These are phyloP conservation scores for Phaseolus lunatus DNA, from an alignment of 306 rosid species.

Conservation along the genomic window DNA sequence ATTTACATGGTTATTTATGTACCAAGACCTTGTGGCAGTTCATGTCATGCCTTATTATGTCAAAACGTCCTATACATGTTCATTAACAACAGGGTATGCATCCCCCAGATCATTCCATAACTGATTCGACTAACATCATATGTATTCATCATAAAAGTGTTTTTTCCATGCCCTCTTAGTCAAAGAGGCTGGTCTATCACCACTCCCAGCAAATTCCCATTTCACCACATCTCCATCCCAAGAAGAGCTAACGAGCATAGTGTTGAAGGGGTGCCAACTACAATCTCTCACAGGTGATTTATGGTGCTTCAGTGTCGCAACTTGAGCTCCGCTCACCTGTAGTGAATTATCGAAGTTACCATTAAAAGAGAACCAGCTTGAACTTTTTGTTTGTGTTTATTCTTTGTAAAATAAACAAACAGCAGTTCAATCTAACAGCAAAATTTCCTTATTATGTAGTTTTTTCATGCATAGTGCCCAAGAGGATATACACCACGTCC, in stretches of 20 bases:
- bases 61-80: conserved; percentile 31
- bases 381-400: neutral
- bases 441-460: neutral
- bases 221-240: conserved; percentile 93
- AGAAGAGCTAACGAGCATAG: conserved; percentile 86
- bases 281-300: conserved; percentile 92
- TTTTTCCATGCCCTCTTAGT: conserved; percentile 54
- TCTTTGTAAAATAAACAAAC: neutral
- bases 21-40: conserved; percentile 40
- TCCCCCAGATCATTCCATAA: conserved; percentile 26
- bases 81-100: conserved; percentile 19
- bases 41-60: conserved; percentile 24
- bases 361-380: conserved; percentile 26
- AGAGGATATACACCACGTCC: neutral
- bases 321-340: conserved; percentile 85
- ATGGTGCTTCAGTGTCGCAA: conserved; percentile 88
- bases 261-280: conserved; percentile 92
- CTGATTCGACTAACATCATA: conserved; percentile 1
- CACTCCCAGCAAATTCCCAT: conserved; percentile 76
- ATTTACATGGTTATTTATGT: conserved; percentile 47
- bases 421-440: neutral
- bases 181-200: conserved; percentile 49
- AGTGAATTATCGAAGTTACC: conserved; percentile 23
- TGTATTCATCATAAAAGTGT: conserved; percentile 43
- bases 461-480: neutral